Evolutionary conservation across 2,329 filamentous ascomycete species (phyloP), one percentile per base, ranked within the genome.

Genomic region (Graphilbum sp.): DNA sequence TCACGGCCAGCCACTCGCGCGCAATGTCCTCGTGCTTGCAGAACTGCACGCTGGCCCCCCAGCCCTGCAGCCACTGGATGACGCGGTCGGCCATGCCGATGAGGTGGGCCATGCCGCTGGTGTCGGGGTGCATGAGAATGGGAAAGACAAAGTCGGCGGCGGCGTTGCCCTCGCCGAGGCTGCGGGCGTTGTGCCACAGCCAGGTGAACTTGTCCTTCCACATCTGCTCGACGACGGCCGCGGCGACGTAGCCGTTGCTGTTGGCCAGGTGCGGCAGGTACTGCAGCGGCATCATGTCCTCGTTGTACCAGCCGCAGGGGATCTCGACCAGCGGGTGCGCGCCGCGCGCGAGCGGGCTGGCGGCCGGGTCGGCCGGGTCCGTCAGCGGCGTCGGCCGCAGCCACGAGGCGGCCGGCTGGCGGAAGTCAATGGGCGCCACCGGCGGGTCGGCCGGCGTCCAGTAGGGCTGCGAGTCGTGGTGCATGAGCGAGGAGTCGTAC

Each of bases 51-150:
- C 56, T 53, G 1, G 56, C 56, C 3, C 56, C 60, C 46, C 57
- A 65, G 11, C 50, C 54, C 50, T 62, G 54, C 43, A 73, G 40
- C 66, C 67, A 73, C 19, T 39, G 47, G 42, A 74, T 50, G 41
- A 70, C 60, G 29, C 68, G 58, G 10, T 63, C 57, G 5, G 53
- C 53, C 41, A 59, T 52, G 0, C 68, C 68, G 47, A 73, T 65
- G 2, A 75, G 61, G 57, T 75, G 71, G 34, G 69, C 67, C 66
- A 73, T 70, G 0, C 70, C 70, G 47, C 63, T 70, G 3, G 66
- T 49, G 43, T 85, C 79, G 0, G 79, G 79, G 52, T 85, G 79
- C 24, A 84, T 76, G 0, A 79, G 84, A 53, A 85, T 78, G 0
- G 80, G 79, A 47, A 84, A 84, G 35, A 83, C 68, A 44, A 84